Base-by-base conservation (phyloP, 805 yeast genomes). In the Cyberlindnera japonica region DNA sequence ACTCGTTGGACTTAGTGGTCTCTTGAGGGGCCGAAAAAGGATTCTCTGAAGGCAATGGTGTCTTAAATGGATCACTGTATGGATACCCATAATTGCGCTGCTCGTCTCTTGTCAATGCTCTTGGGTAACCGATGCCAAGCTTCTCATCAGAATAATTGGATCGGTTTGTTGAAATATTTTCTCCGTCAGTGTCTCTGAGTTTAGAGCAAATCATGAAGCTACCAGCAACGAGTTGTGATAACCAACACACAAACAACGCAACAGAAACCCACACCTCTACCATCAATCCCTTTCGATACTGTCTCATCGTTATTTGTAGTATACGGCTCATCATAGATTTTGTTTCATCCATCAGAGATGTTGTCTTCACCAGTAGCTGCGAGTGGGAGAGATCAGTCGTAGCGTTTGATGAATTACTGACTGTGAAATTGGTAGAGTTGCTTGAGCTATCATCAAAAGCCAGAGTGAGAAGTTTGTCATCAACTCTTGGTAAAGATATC, bases 401-500 rank as follows among this genome's bases (percentile, higher is more conserved):
- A 3, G 39, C 10, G 19, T 23, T 29, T n/a, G 26, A 28, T 25
- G 16, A 10, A 14, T 31, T 13, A 13, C 34, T 21, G 8, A 18
- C 5, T 5, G 25, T 31, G 18, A 25, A 19, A 14, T 33, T 25
- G 13, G 33, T 20, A 32, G 44, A 28, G 23, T 34, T 25, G 22
- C n/a, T n/a, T n/a, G n/a, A n/a, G n/a, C 41, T 20, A 6, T 31
- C 40, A 13, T 14, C 39, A 13, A 62, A 17, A 3, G 52, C 53
- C 22, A 45, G 28, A 6, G 54, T 31, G 3, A 70, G 38, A 18
- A 63, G 63, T 5, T 57, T 45, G 10, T 58, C 58, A 34, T 65
- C 66, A 13, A 81, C 59, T 30, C 67, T 51, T 0, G 95, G 95
- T 1, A 87, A 55, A 1, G 64, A 48, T 3, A 89, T 61, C 13